A percentile compares a stretch with the other conserved stretches of the same genome.
Evolutionary conservation across 1,284 basidiomycete species (phyloP).

Genomic region (Tylopilus orsonianus): DNA sequence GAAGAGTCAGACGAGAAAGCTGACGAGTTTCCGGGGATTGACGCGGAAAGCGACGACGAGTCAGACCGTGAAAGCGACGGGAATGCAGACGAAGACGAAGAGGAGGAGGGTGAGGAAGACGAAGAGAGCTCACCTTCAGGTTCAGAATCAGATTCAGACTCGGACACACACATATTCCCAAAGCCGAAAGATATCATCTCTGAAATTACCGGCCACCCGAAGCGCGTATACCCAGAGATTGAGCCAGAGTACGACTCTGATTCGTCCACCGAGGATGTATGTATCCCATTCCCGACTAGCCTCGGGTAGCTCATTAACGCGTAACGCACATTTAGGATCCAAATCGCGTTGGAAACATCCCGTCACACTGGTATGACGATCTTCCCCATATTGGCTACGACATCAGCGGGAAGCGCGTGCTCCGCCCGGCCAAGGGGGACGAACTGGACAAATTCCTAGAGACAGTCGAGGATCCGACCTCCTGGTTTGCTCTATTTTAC

Average conservation of each 20-base stretch:
- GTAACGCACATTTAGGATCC: slow-evolving; percentile 58
- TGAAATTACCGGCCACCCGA: slow-evolving; percentile 84
- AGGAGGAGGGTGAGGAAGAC: slow-evolving; percentile 36
- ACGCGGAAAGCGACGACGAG: slow-evolving; percentile 39
- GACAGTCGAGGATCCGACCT: slow-evolving; percentile 88
- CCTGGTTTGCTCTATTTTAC: slow-evolving; percentile 61
- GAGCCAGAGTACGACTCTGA: slow-evolving; percentile 97
- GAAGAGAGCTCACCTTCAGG: slow-evolving; percentile 26
- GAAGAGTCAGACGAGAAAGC: slow-evolving; percentile 45
- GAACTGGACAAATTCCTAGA: slow-evolving; percentile 97
- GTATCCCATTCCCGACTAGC: slow-evolving; percentile 33
- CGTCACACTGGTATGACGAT: slow-evolving; percentile 99
- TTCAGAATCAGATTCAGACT: slow-evolving; percentile 33
- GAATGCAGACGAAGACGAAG: slow-evolving; percentile 15
- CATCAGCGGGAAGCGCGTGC: slow-evolving; percentile 91
- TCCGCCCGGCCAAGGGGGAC: slow-evolving; percentile 93
- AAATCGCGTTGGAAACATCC: slow-evolving; percentile 94
- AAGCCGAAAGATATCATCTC: slow-evolving; percentile 71
- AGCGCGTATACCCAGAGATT: slow-evolving; percentile 91
- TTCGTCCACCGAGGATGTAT: slow-evolving; percentile 94
- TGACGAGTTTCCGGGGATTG: slow-evolving; percentile 43
- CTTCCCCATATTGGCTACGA: slow-evolving; percentile 99
- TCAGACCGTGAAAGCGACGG: slow-evolving; percentile 44
- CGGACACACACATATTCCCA: slow-evolving; percentile 52
- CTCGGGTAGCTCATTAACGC: slow-evolving; percentile 7